Percentiles rank a stretch among this genome's conserved stretches.
Conservation (phyloP, 441 rosid genomes). For the Erodium texanum region DNA sequence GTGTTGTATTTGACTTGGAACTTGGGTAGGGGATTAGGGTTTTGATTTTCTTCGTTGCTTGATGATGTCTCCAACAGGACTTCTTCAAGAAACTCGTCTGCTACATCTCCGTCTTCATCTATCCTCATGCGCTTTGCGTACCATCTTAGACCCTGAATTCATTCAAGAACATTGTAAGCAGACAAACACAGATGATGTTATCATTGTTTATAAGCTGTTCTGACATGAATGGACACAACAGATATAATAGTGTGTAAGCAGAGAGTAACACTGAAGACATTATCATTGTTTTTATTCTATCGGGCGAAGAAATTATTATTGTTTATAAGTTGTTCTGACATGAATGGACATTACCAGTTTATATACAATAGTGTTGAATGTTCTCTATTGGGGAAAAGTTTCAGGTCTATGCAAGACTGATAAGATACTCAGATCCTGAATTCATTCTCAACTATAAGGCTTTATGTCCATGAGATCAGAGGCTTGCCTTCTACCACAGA, state of each 20-base stretch:
- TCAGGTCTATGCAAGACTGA: not conserved
- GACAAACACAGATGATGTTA: not conserved
- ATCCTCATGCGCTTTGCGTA: constrained; percentile 62
- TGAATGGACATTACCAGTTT: not conserved
- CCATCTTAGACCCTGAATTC: constrained; percentile 74
- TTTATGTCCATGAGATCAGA: not conserved
- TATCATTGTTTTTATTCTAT: no score
- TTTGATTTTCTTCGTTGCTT: constrained; percentile 27
- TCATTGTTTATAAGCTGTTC: not conserved
- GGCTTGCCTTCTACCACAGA: not conserved
- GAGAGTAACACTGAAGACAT: no score
- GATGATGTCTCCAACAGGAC: constrained; percentile 26
- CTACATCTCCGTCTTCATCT: constrained; percentile 95
- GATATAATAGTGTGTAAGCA: not conserved
- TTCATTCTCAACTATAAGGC: not conserved
- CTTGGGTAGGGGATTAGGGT: constrained; percentile 20
- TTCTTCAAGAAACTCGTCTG: constrained; percentile 85
- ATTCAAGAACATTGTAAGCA: constrained; percentile 9
- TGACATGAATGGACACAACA: not conserved
- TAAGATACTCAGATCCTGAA: not conserved
- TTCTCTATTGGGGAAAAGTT: no score
- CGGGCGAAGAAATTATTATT: no score
- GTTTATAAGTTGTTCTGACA: not conserved
- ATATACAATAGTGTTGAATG: not conserved
- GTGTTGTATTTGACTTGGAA: constrained; percentile 39